Evolutionary conservation across 768 basidiomycete genomes (phyloP).

Genomic region (Trametes meyenii): DNA sequence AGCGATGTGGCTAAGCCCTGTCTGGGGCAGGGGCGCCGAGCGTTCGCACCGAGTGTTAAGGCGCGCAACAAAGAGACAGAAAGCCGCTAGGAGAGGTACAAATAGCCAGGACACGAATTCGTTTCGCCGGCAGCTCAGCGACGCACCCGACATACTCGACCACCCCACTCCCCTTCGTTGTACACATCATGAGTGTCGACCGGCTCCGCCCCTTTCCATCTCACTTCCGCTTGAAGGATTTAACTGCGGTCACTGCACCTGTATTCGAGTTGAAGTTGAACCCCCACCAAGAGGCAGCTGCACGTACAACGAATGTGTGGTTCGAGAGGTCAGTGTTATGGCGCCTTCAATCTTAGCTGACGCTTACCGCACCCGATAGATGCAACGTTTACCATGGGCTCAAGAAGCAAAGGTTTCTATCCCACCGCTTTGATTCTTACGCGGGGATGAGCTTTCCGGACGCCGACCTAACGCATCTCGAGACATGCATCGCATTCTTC

Average conservation of each 20-base stretch:
- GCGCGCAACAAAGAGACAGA: neutral
- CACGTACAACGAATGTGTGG: conserved; percentile 37
- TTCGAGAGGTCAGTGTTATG: conserved; percentile 35
- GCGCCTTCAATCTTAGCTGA: neutral
- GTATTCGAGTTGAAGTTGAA: conserved; percentile 41
- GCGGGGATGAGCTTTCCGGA: conserved; percentile 44
- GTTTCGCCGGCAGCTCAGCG: neutral
- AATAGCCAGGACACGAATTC: conserved; percentile 1
- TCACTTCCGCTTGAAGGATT: conserved; percentile 40
- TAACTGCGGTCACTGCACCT: conserved; percentile 39
- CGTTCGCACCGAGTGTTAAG: neutral
- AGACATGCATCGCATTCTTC: conserved; percentile 42
- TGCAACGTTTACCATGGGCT: conserved; percentile 39
- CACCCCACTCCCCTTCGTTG: neutral
- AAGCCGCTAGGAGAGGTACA: conserved; percentile 3
- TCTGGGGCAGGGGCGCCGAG: neutral
- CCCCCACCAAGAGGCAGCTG: conserved; percentile 38
- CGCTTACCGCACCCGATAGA: conserved; percentile 20
- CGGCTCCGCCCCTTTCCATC: conserved; percentile 36
- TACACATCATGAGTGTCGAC: conserved; percentile 30
- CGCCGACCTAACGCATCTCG: conserved; percentile 39
- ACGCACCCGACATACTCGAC: neutral
- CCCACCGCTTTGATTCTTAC: conserved; percentile 43
- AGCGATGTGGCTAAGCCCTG: conserved; percentile 4
- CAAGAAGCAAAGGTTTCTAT: conserved; percentile 39